Conservation (phyloP, 345 rosid species). For the Populus alba region DNA sequence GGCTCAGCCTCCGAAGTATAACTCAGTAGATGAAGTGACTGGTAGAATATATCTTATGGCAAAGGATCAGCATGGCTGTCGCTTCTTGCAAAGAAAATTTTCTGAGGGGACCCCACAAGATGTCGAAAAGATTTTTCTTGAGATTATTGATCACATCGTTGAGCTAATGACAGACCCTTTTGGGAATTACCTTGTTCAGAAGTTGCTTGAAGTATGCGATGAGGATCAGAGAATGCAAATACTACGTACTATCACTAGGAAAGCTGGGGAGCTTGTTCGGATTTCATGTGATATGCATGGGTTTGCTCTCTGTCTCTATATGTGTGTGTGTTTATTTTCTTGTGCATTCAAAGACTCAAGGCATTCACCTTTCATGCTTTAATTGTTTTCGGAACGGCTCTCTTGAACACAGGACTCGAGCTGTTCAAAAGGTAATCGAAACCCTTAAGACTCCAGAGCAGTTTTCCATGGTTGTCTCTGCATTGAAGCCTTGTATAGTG, state of each 20-base stretch:
- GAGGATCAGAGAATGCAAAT: conserved; percentile 63
- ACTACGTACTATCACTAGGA: conserved; percentile 52
- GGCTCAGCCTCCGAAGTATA: conserved; percentile 48
- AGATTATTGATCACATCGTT: conserved; percentile 58
- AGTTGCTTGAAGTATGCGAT: conserved; percentile 66
- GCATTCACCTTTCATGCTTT: neutral
- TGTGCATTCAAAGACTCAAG: neutral
- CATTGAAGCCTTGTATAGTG: conserved; percentile 64
- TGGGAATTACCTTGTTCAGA: conserved; percentile 77
- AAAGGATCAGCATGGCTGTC: conserved; percentile 76
- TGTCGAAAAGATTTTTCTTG: conserved; percentile 57
- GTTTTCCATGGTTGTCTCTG: conserved; percentile 47
- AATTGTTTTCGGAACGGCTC: neutral
- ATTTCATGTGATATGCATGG: conserved; percentile 86
- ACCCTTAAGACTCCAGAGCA: conserved; percentile 58
- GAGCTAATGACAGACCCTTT: conserved; percentile 78
- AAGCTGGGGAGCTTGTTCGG: conserved; percentile 54
- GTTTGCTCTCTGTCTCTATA: conserved; percentile 32
- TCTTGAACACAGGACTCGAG: conserved; percentile 59
- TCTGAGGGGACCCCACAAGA: conserved; percentile 54
- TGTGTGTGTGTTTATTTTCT: conserved; percentile 1
- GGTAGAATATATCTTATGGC: conserved; percentile 63
- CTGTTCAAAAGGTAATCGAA: conserved; percentile 77
- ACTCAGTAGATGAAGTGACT: conserved; percentile 48
- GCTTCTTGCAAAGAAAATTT: conserved; percentile 64